Evolutionary conservation across 2,329 filamentous ascomycete species (phyloP).

Genomic region (Drechmeria coniospora): DNA sequence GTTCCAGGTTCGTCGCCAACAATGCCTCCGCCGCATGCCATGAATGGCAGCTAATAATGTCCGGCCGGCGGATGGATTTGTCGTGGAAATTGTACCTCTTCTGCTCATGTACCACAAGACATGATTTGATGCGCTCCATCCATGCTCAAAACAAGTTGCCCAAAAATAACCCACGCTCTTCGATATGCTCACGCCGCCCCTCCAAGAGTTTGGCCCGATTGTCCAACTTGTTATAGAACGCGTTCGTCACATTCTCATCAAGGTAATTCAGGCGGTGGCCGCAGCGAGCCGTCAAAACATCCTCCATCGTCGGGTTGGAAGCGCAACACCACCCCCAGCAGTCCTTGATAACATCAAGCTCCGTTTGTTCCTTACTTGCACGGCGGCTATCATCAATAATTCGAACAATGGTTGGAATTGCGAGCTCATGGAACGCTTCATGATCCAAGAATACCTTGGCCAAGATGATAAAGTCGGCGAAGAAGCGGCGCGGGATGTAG

Average conservation of each 20-base stretch:
- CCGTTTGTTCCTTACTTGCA: not conserved
- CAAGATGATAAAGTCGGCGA: slow-evolving; percentile 15
- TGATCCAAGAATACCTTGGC: slow-evolving; percentile 9
- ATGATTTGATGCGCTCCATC: no score
- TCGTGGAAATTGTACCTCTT: no score
- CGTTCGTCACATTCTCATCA: not conserved
- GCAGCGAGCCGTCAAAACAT: not conserved
- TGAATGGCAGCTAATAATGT: no score
- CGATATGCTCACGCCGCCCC: no score
- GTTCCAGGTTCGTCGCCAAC: no score
- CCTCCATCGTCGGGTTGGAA: not conserved
- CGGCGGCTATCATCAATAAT: slow-evolving; percentile 13
- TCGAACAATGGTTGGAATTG: slow-evolving; percentile 15
- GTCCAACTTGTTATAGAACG: not conserved
- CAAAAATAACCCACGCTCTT: no score
- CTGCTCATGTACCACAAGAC: no score
- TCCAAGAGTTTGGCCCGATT: not conserved
- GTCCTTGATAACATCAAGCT: not conserved
- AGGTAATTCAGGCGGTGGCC: not conserved
- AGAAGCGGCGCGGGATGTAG: slow-evolving; percentile 16
- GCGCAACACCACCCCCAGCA: slow-evolving; percentile 1
- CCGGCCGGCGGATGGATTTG: no score
- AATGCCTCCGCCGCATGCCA: no score
- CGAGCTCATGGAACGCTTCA: slow-evolving; percentile 15
- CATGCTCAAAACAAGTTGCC: no score